These are phyloP conservation scores for Botryosphaeria dothidea DNA, from an alignment of 2,329 filamentous ascomycete genomes.

Conservation along the genomic window DNA sequence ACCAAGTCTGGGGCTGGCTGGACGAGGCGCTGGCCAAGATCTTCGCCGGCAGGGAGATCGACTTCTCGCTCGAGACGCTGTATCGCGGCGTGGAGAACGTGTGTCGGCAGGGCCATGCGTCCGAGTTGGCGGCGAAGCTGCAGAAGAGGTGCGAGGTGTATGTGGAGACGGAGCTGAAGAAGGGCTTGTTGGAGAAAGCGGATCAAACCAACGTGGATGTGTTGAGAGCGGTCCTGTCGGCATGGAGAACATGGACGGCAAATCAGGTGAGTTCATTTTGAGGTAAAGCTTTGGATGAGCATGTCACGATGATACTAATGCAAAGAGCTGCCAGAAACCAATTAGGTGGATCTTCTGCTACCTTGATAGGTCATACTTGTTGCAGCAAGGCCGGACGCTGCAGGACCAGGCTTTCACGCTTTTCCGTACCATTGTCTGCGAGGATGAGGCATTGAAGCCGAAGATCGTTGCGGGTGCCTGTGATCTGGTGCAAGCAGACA, in stretches of 20 bases:
- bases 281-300: not conserved
- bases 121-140: constrained; percentile 67
- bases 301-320: constrained; percentile 21
- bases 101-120: constrained; percentile 75
- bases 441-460: constrained; percentile 52
- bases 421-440: constrained; percentile 67
- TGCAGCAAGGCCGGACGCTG: constrained; percentile 74
- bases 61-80: constrained; percentile 77
- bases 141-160: constrained; percentile 67
- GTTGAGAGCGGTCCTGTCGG: constrained; percentile 59
- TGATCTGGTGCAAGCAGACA: constrained; percentile 72
- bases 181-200: constrained; percentile 58
- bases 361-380: constrained; percentile 84
- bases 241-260: constrained; percentile 77
- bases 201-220: constrained; percentile 63
- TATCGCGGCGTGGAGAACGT: constrained; percentile 91
- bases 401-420: constrained; percentile 77
- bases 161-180: constrained; percentile 57
- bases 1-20: constrained; percentile 72
- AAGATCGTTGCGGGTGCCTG: constrained; percentile 71
- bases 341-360: constrained; percentile 92
- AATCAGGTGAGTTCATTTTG: constrained; percentile 62
- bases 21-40: constrained; percentile 72
- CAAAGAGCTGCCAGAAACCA: constrained; percentile 55
- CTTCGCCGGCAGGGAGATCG: constrained; percentile 63